Conservation (phyloP, 1,284 basidiomycete genomes). For the Moniliella sp. region DNA sequence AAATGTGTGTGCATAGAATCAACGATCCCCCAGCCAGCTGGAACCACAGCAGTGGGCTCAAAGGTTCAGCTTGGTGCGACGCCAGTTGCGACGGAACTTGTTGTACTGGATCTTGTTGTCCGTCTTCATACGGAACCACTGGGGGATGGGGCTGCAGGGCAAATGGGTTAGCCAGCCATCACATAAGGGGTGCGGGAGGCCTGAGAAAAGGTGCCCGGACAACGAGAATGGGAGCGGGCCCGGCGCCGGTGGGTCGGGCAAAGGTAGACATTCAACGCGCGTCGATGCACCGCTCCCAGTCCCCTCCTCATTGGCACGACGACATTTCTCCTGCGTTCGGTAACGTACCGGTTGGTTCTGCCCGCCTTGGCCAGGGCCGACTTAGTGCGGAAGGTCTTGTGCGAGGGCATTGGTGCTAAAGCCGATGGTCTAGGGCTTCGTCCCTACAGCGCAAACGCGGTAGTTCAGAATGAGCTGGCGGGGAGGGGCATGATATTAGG, state of each 20-base stretch:
- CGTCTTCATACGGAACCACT: slow-evolving; percentile 94
- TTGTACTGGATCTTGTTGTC: slow-evolving; percentile 75
- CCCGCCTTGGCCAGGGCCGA: slow-evolving; percentile 63
- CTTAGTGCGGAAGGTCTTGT: slow-evolving; percentile 92
- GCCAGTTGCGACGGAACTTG: slow-evolving; percentile 30
- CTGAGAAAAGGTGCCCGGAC: neutral
- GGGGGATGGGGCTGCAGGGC: slow-evolving; percentile 59
- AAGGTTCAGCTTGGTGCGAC: slow-evolving; percentile 31
- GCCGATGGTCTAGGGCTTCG: too few relatives aligned
- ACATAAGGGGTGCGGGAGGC: slow-evolving; percentile 2
- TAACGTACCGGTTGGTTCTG: slow-evolving; percentile 66
- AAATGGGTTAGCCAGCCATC: neutral
- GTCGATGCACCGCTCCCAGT: neutral
- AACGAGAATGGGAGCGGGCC: slow-evolving; percentile 3
- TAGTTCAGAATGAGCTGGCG: too few relatives aligned
- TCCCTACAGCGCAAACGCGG: too few relatives aligned
- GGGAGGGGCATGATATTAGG: too few relatives aligned
- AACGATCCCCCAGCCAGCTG: too few relatives aligned
- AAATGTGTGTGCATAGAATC: too few relatives aligned
- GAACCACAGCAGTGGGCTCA: too few relatives aligned
- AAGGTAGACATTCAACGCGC: neutral
- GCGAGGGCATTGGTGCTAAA: slow-evolving; percentile 62
- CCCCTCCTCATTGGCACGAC: neutral
- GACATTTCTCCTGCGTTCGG: neutral
- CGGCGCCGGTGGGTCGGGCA: neutral